Evolutionary conservation across 306 rosid species (phyloP), one percentile per base, ranked within the genome.

Genomic region (Acacia melanoxylon): DNA sequence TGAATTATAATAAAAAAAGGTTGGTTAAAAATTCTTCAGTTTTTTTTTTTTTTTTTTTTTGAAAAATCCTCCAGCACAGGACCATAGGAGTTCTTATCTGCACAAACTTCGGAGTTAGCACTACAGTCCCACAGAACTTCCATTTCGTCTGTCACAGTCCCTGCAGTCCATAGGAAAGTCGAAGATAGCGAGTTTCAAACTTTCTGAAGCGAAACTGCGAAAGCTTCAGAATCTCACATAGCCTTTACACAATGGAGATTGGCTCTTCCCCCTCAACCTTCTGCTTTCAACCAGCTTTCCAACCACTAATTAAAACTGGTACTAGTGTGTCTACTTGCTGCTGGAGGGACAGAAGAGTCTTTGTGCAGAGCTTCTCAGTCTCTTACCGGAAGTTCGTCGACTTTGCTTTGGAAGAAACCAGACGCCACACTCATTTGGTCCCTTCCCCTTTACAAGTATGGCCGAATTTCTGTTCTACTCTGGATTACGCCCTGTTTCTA

Each of bases 401-500:
- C 59, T 87, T 87, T 52, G 88, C 90, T 80, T 79, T 85, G 85
- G 86, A 87, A 76, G 81, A 87, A 85, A 87, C 90, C 56, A 76
- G 5, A 66, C 78, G 75, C 79, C 86, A 72, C 72, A 80, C 76
- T 8, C 69, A 56, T 54, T 85, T 87, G 83, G 35, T 76, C 77
- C 83, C 90, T 58, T 87, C 90, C 8, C 90, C 90, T 77, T 67
- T 87, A 10, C 86, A 85, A 86, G 90, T 87, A 58, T 35, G 3
- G 10, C 31, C 10, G 2, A 16, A 41, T n/a, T 12, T 22, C 11
- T 69, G 33, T 22, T 22, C 54, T 22, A 42, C 27, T 52, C 33
- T 78, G n/a, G 56, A 35, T 56, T 83, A 9, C 19, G 14, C 19
- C 29, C 42, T 8, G 44, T 77, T 40, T 72, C 24, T 25, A 52